Base-by-base conservation (phyloP, 2,329 filamentous ascomycete genomes). In the Colletotrichum sp. region DNA sequence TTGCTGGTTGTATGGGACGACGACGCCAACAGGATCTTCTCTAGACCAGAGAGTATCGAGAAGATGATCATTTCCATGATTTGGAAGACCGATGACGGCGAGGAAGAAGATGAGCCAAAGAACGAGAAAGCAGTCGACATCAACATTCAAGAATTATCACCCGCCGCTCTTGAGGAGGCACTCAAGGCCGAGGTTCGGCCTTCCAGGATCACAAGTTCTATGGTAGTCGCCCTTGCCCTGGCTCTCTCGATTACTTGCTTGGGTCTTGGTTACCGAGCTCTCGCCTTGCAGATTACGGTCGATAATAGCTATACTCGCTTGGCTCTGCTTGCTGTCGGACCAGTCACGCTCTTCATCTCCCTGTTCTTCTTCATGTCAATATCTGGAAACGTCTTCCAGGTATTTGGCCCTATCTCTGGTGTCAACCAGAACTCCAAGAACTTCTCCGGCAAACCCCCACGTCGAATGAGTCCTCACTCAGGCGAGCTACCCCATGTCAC, bases 1-100 rank as follows among this genome's bases (percentile, higher is more conserved):
- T 85, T 92, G 52, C 82, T 93, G n/a, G 85, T 92, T 7, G 90
- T 93, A 28, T 93, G 92, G 92, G 92, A 92, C 58, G 92, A 93
- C 78, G 88, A 92, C 55, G 89, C 91, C 16, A 87, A 88, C 77
- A 87, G 89, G 72, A 82, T 93, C 18, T 82, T 93, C 13, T 82
- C 85, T 16, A 87, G 92, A 55, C 90, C 87, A 1, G 84, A 87
- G 69, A 84, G 84, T 58, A 86, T 93, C 38, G 90, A 92, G 80
- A 81, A 84, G 67, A 86, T 87, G 52, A 83, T 93, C 70, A 89
- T 93, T 82, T 84, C 87, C 77, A 89, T 91, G 85, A 91, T 93
- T 58, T 93, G 92, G 90, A 66, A 71, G 13, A 69, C 63, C 18
- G 48, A 68, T 1, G 83, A 83, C 48, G 80, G 76, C 12, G 87